Conservation (phyloP, 768 basidiomycete species). For the Lepiota venenata region DNA sequence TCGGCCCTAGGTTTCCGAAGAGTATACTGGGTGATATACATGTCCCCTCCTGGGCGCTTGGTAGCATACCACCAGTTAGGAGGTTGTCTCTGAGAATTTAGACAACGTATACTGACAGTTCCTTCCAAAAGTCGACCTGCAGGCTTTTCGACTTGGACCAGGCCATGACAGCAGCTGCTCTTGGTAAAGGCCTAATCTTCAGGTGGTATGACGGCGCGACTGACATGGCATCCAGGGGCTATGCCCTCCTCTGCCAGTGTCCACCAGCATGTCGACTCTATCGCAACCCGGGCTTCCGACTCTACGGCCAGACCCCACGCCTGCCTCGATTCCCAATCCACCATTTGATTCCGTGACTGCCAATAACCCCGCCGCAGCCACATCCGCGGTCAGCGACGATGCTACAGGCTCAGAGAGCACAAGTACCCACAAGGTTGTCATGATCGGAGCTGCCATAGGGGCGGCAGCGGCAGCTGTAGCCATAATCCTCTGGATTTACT, state of each 20-base stretch:
- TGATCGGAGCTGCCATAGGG: constrained; percentile 3
- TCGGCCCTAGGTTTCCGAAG: neutral
- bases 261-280: too few relatives aligned
- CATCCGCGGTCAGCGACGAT: too few relatives aligned
- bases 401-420: neutral
- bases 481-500: neutral
- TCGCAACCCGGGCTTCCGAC: too few relatives aligned
- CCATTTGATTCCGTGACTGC: too few relatives aligned
- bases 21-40: neutral
- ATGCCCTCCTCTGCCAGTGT: neutral
- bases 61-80: neutral
- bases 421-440: neutral
- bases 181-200: neutral
- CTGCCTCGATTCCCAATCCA: too few relatives aligned
- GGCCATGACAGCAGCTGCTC: neutral
- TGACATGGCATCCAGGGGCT: neutral
- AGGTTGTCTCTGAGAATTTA: neutral
- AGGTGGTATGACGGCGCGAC: neutral
- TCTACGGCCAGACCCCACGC: too few relatives aligned
- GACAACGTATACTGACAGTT: too few relatives aligned
- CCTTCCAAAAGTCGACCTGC: neutral
- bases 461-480: neutral
- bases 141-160: neutral
- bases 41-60: constrained; percentile 10
- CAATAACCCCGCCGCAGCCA: too few relatives aligned